Percentiles rank a stretch among this genome's conserved stretches.
Conservation (phyloP, 1,139 yeast species). For the Saccharomyces hybrid region DNA sequence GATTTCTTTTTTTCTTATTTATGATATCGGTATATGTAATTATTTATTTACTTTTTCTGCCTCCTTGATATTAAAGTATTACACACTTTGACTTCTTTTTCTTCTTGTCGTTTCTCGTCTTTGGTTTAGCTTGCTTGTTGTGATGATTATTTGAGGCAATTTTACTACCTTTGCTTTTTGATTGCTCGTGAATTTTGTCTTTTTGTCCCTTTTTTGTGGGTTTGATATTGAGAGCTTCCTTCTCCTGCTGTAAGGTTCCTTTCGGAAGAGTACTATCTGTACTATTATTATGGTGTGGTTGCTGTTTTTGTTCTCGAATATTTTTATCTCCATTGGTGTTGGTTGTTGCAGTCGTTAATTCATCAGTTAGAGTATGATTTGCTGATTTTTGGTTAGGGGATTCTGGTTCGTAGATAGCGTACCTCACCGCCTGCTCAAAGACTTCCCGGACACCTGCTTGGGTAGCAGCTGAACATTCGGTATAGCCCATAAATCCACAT, state of each 20-base stretch:
- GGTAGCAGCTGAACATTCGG: conserved; percentile 92
- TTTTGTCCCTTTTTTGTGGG: neutral
- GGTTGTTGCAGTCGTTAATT: conserved; percentile 3
- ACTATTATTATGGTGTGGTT: neutral
- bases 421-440: conserved; percentile 72
- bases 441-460: conserved; percentile 80
- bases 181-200: neutral
- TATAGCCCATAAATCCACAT: conserved; percentile 63
- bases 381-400: conserved; percentile 1
- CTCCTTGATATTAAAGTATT: conserved; percentile 20
- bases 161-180: neutral
- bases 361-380: conserved; percentile 10
- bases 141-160: neutral
- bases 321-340: neutral
- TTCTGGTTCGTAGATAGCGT: conserved; percentile 55
- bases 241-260: neutral
- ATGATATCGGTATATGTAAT: neutral
- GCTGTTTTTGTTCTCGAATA: neutral
- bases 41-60: conserved; percentile 3
- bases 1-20: neutral
- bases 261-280: neutral
- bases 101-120: conserved; percentile 11
- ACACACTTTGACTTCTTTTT: conserved; percentile 34
- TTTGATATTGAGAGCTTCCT: neutral
- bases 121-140: neutral